phyloP scores from a whole-genome alignment of 345 rosid genomes.

The Populus davidiana region DNA sequence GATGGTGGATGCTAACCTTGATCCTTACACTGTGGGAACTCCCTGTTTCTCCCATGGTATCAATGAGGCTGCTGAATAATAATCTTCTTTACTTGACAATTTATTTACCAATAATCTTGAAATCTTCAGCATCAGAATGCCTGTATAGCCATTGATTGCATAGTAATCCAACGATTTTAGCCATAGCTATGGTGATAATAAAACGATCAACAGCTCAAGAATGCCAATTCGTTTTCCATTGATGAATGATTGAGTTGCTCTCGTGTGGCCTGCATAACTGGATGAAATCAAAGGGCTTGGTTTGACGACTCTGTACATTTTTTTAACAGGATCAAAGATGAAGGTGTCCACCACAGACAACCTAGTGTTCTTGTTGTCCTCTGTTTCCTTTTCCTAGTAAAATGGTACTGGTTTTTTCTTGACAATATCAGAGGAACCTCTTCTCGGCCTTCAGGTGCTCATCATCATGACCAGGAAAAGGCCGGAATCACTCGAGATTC shows the following conservation, averaged over 20 bases:
- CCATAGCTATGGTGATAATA: background rate
- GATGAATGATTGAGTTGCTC: background rate
- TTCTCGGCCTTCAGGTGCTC: background rate
- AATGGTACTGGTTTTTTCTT: background rate
- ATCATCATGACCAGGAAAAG: background rate
- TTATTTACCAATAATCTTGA: background rate
- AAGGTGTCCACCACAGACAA: background rate
- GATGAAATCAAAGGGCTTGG: background rate
- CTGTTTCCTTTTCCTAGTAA: background rate
- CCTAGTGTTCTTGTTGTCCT: background rate
- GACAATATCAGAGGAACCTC: background rate
- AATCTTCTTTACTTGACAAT: background rate
- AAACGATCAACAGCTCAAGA: background rate
- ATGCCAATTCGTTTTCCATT: background rate
- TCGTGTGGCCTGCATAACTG: no score
- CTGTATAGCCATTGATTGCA: background rate
- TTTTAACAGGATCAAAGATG: background rate
- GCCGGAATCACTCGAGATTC: background rate
- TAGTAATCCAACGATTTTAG: background rate
- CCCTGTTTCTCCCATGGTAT: conserved; percentile 19
- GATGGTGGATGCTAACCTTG: conserved; percentile 35
- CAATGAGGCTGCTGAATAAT: background rate
- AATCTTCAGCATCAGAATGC: background rate
- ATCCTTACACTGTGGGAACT: conserved; percentile 17
- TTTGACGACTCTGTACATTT: background rate